Base-by-base conservation (phyloP, 2,329 filamentous ascomycete species). In the Chaetomium globosum region DNA sequence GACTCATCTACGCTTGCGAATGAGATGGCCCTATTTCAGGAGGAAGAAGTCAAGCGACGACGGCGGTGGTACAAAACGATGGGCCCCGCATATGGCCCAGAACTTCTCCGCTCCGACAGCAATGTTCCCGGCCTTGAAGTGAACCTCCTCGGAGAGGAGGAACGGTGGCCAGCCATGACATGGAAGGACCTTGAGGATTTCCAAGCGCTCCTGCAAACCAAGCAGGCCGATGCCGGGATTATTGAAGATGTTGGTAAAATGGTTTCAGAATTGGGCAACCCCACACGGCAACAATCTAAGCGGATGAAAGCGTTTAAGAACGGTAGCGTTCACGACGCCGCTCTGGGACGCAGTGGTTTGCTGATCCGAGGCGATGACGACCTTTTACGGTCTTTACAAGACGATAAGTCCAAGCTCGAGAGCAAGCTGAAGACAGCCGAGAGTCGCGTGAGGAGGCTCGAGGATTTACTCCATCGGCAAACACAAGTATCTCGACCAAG, bases 281-380 rank as follows among this genome's bases (percentile, higher is more conserved):
- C 94, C 2, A 95, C 92, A 0, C 92, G 90, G 71, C 92, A 95
- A 75, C 93, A 96, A 74, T 86, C 89, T 67, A 93, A 92, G 76
- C 87, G 92, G 64, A 86, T 95, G 7, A 96, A 94, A 75, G 93
- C 92, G 5, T 98, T 99, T 81, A 97, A 97, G 75, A 95, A 96
- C 74, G 95, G 95, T 19, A 98, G 95, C 74, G 85, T 98, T 46
- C 93, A 97, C 72, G 95, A 98, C 75, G 89, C 89, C n/a, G 87
- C 87, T 2, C 84, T 97, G 67, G 92, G 92, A n/a, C 87, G 90
- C 73, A 96, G 91, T 69, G 94, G 92, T 1, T 83, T 97, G 10
- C 79, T 97, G 72, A 85, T 96, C 16, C 88, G 92, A 48, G 93
- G 92, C n/a, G 90, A 95, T 67, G 92, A 96, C 72, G 93, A 97